These are phyloP conservation scores for Komagataella pseudopastoris DNA, from an alignment of 805 yeast species.

Conservation along the genomic window DNA sequence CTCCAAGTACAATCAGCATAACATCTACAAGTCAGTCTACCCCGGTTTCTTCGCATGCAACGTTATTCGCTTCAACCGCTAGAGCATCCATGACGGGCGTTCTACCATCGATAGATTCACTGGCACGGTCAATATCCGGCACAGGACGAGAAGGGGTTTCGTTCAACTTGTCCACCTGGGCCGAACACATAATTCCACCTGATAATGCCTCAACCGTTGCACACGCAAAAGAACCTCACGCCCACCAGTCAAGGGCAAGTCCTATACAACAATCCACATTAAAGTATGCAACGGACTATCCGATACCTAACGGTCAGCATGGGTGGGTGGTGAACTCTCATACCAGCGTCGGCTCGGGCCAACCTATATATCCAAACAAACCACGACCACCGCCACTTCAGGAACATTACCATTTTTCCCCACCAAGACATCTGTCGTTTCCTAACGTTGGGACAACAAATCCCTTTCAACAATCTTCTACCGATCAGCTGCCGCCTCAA, in stretches of 20 bases:
- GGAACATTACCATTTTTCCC: not conserved
- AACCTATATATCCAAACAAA: not conserved
- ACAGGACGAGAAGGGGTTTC: not conserved
- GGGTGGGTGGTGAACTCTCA: not conserved
- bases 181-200: not conserved
- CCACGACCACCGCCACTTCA: not conserved
- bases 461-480: not conserved
- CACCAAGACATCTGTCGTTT: not conserved
- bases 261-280: not conserved
- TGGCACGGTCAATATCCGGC: not conserved
- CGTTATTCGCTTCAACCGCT: not conserved
- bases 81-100: not conserved
- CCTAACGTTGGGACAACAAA: not conserved
- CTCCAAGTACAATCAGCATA: not conserved
- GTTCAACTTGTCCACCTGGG: not conserved
- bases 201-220: not conserved
- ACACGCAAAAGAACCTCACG: not conserved
- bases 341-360: not conserved
- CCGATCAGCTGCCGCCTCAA: not conserved
- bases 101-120: not conserved
- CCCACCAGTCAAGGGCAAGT: not conserved
- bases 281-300: not conserved
- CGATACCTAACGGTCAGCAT: not conserved
- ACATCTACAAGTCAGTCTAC: not conserved
- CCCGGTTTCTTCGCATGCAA: not conserved